A percentile compares a stretch with the other conserved stretches of the same genome.
phyloP scores from a whole-genome alignment of 2,329 filamentous ascomycete species.

The Paracoccidioides brasiliensis region DNA sequence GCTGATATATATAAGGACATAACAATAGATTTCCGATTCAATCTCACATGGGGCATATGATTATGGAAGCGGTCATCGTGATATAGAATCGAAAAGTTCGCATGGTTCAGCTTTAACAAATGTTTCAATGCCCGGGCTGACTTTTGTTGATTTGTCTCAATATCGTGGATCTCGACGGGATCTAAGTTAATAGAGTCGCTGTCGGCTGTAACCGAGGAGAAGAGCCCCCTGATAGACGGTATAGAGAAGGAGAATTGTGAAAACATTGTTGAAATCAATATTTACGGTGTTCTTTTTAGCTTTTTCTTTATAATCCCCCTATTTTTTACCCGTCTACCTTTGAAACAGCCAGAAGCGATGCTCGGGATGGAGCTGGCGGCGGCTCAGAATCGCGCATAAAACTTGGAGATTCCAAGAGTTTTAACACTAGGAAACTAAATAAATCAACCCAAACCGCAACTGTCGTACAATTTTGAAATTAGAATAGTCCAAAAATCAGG shows the following conservation, averaged over 20 bases:
- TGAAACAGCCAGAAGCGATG: too few species aligned
- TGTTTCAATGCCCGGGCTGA: conserved; percentile 76
- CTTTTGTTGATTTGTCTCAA: conserved; percentile 70
- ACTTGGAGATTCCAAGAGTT: too few species aligned
- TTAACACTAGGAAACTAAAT: too few species aligned
- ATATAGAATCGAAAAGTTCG: conserved; percentile 73
- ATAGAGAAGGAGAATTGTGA: neutral
- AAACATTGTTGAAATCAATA: neutral
- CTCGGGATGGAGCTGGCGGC: too few species aligned
- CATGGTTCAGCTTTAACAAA: conserved; percentile 80
- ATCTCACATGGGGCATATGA: conserved; percentile 58
- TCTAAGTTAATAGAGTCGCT: conserved; percentile 38
- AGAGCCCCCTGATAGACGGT: neutral
- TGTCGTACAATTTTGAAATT: too few species aligned
- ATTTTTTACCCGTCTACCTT: neutral
- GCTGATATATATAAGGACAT: too few species aligned
- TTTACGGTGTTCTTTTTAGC: neutral
- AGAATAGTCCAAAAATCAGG: too few species aligned
- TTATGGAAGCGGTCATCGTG: conserved; percentile 66
- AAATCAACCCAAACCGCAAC: too few species aligned
- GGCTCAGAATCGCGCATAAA: too few species aligned
- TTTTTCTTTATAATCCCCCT: neutral
- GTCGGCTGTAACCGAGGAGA: neutral
- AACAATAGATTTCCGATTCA: neutral
- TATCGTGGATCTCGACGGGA: conserved; percentile 58